These are phyloP conservation scores for Pseudozyma tsukubaensis DNA, from an alignment of 1,284 basidiomycete species.

Conservation along the genomic window DNA sequence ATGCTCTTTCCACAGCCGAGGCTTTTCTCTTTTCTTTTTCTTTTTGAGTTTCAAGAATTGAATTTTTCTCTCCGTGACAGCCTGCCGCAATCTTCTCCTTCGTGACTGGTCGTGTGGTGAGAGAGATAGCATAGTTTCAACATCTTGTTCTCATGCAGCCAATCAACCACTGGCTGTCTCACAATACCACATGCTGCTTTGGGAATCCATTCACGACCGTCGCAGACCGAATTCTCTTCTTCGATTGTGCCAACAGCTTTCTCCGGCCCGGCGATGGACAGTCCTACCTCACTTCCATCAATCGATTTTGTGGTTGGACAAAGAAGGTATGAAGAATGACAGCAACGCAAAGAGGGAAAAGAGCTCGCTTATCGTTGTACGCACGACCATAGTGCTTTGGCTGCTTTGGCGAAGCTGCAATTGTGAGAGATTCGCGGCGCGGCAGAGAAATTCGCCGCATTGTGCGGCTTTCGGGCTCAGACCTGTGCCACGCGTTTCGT, in stretches of 20 bases:
- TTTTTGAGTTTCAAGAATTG: background rate
- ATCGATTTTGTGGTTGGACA: too few species aligned
- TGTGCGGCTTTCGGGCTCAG: too few species aligned
- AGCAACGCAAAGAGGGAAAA: too few species aligned
- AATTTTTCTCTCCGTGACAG: background rate
- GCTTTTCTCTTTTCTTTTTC: background rate
- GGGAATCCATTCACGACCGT: background rate
- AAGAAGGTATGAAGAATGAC: too few species aligned
- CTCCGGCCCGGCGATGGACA: too few species aligned
- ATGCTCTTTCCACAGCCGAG: background rate
- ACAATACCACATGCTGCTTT: background rate
- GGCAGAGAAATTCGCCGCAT: too few species aligned
- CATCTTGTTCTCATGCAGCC: too few species aligned
- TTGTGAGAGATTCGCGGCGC: background rate
- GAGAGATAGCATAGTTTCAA: slow-evolving; percentile 5
- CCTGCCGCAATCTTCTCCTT: background rate
- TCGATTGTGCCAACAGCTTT: background rate
- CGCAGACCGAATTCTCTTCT: background rate
- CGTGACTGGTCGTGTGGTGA: background rate
- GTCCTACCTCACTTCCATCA: too few species aligned
- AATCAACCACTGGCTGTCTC: too few species aligned
- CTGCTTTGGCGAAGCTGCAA: background rate
- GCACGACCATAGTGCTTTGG: too few species aligned
- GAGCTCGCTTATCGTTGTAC: too few species aligned
- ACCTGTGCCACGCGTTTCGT: too few species aligned